Evolutionary conservation across 495 filamentous ascomycete species (phyloP).

Genomic region (Penicillium roqueforti): DNA sequence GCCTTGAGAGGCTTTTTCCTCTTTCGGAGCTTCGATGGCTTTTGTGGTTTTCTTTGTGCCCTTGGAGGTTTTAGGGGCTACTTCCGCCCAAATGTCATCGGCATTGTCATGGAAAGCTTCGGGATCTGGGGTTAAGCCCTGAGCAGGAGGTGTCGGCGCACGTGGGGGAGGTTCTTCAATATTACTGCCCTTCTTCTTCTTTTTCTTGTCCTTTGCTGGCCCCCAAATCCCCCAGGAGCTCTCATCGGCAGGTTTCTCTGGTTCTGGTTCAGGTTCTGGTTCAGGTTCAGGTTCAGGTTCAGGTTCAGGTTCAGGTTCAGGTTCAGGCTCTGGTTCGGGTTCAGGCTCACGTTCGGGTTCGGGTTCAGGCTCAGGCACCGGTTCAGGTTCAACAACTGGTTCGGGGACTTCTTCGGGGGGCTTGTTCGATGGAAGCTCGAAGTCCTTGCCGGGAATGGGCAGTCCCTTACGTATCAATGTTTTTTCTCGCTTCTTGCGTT

Average conservation of each 20-base stretch:
- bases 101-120: conserved; percentile 23
- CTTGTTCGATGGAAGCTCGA: conserved; percentile 27
- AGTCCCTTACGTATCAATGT: conserved; percentile 31
- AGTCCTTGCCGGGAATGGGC: conserved; percentile 36
- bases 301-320: conserved; percentile 18
- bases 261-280: conserved; percentile 24
- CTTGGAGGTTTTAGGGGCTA: conserved; percentile 30
- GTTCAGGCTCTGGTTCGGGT: conserved; percentile 19
- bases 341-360: conserved; percentile 16
- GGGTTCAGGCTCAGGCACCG: conserved; percentile 15
- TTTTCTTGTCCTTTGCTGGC: conserved; percentile 43
- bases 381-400: conserved; percentile 11
- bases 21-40: conserved; percentile 31
- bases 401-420: conserved; percentile 13
- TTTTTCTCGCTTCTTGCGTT: conserved; percentile 40
- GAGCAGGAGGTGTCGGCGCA: conserved; percentile 48
- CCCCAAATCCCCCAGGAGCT: conserved; percentile 39
- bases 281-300: conserved; percentile 16
- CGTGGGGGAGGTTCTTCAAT: conserved; percentile 46
- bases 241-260: conserved; percentile 25
- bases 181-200: conserved; percentile 38
- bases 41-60: conserved; percentile 31
- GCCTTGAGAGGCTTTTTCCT: conserved; percentile 34
- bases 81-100: conserved; percentile 38
- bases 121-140: conserved; percentile 44